Conservation (phyloP, 108 stramenopile species). For the Cyclotella choctawhatcheeana region DNA sequence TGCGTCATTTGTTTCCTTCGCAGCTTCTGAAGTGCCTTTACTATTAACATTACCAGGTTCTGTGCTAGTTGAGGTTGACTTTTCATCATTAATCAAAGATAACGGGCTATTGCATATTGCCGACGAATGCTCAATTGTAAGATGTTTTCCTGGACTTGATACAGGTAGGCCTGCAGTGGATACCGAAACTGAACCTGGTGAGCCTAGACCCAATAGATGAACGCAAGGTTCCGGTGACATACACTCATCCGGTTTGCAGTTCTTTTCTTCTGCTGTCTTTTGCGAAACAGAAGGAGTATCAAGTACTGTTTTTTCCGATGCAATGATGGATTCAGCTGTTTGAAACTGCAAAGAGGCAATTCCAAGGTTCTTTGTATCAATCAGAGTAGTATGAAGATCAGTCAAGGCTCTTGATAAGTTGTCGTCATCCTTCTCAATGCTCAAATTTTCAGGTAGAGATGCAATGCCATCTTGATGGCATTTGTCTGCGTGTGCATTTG, state of each 20-base stretch:
- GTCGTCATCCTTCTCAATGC: not conserved
- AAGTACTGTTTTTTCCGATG: too few species aligned
- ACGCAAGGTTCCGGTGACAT: slow-evolving; percentile 10
- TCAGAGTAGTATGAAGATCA: not conserved
- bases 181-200: not conserved
- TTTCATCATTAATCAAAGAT: too few species aligned
- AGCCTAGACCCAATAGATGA: slow-evolving; percentile 7
- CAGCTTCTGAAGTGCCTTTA: not conserved
- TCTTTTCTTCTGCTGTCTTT: not conserved
- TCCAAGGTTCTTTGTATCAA: not conserved
- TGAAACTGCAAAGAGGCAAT: too few species aligned
- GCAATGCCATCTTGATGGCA: too few species aligned
- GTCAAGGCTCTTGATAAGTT: not conserved
- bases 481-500: too few species aligned
- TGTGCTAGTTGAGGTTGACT: too few species aligned
- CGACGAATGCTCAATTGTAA: not conserved
- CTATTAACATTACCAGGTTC: too few species aligned
- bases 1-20: not conserved
- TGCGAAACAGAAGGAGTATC: too few species aligned
- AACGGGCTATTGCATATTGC: too few species aligned
- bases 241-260: not conserved
- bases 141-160: not conserved
- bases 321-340: too few species aligned
- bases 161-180: not conserved
- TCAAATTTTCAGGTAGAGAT: too few species aligned